Base-by-base conservation (phyloP, 176 grass and related monocot species). In the Chrysopogon serrulatus region DNA sequence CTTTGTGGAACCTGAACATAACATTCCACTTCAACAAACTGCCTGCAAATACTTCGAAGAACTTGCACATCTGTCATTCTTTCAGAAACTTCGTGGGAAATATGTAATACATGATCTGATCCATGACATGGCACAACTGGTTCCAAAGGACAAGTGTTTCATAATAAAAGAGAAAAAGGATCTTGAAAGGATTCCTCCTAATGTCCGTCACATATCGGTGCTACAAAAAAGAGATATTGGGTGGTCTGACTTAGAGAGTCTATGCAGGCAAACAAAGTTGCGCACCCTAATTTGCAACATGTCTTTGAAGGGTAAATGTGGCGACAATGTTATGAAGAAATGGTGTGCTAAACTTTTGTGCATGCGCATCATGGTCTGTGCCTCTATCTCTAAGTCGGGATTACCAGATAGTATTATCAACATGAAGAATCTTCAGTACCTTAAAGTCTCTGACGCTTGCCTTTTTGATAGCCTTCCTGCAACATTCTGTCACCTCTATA, bases 341-440 rank as follows among this genome's bases (percentile, higher is more conserved):
- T 82, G 67, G 68, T 82, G 5, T 3, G 5, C 0, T 6, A 4
- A 60, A 62, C 12, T 73, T 10, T 0, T 2, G 0, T 1, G 7
- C 4, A 5, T 82, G 11, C 68, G 80, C 16, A 37, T 73, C 1
- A 6, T 83, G 3, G 36, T 39, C 3, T 39, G 36, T 24, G 2
- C 2, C 30, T 45, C 1, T 83, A 3, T 0, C 4, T 45, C 18
- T 2, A 0, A 0, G 0, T 2, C 6, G 2, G 70, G 26, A 3
- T 23, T 75, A 47, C 57, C 81, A 47, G 8, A 16, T 4, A 65
- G 70, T 11, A 39, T 83, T 27, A 26, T 56, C 0, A 47, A 39
- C 14, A 4, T 65, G 70, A 83, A 74, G 14, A 56, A 83, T 65
- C 81, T 83, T 36, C 31, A 40, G 4, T 74, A 51, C 81, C 11